Conservation (phyloP, 306 rosid genomes). For the Acacia confusa region DNA sequence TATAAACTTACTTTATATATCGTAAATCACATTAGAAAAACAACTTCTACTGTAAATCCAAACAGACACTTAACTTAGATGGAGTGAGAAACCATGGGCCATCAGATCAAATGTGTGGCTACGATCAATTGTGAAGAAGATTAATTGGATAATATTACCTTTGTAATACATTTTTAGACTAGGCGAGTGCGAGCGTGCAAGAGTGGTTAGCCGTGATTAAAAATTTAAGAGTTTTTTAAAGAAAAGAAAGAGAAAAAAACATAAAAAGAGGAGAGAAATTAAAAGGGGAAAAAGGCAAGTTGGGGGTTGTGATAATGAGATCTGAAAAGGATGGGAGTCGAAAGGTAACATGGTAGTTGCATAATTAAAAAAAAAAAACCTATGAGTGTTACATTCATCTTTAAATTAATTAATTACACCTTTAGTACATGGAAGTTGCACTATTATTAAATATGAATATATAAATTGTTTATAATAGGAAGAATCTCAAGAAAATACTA, state of each 20-base stretch:
- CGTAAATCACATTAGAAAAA: too few relatives aligned
- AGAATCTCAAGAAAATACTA: too few relatives aligned
- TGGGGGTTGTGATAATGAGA: background rate
- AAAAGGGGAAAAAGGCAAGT: background rate
- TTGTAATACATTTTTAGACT: too few relatives aligned
- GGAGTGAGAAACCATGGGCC: background rate
- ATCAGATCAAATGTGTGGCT: background rate
- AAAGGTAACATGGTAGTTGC: background rate
- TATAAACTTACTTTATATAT: too few relatives aligned
- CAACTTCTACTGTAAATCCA: too few relatives aligned
- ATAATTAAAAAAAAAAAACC: background rate
- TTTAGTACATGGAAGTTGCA: background rate
- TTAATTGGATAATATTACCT: too few relatives aligned
- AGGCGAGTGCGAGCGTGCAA: background rate
- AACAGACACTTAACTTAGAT: too few relatives aligned
- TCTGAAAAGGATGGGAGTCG: conserved; percentile 26
- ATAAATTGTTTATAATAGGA: too few relatives aligned
- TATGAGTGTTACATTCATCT: background rate
- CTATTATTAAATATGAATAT: too few relatives aligned
- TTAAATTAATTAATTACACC: background rate
- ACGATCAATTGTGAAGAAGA: too few relatives aligned
- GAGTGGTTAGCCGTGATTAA: background rate
- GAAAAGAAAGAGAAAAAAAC: background rate
- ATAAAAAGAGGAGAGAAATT: background rate
- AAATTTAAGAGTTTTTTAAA: background rate